These are phyloP conservation scores for Strigomonas oncopelti DNA, from an alignment of 208 protist species.

Conservation along the genomic window DNA sequence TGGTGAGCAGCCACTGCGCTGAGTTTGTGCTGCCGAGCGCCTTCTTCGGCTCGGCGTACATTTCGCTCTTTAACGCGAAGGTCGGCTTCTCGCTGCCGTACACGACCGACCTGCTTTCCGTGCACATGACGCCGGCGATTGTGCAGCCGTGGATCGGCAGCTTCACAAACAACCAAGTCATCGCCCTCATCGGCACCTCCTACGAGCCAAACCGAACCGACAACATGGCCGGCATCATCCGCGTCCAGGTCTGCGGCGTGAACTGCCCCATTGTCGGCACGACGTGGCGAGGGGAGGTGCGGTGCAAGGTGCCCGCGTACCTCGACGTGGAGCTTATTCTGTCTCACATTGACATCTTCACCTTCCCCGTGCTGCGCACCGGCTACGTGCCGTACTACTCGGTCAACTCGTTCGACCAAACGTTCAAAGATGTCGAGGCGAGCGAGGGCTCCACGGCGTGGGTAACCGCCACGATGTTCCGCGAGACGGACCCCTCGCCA, in stretches of 20 bases:
- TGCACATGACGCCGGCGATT: conserved; percentile 27
- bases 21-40: conserved; percentile 16
- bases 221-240: conserved; percentile 10
- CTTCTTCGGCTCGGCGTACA: conserved; percentile 21
- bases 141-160: conserved; percentile 23
- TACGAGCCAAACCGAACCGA: conserved; percentile 5
- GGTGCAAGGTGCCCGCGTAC: conserved; percentile 29
- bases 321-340: conserved; percentile 29
- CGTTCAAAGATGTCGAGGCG: background rate
- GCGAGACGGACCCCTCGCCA: conserved; percentile 1
- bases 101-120: conserved; percentile 11
- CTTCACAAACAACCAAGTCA: conserved; percentile 15
- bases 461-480: background rate
- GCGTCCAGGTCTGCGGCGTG: conserved; percentile 33
- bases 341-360: conserved; percentile 8
- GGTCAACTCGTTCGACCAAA: background rate
- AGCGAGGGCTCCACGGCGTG: background rate
- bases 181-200: conserved; percentile 26
- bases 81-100: conserved; percentile 21
- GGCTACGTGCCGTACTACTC: conserved; percentile 21
- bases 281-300: conserved; percentile 20
- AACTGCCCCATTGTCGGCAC: conserved; percentile 23
- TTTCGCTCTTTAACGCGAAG: conserved; percentile 16
- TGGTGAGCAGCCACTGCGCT: conserved; percentile 14
- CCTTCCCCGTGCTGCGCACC: conserved; percentile 12